Evolutionary conservation across 768 basidiomycete species (phyloP), one percentile per base, ranked within the genome.

Genomic region (Mycena pura): DNA sequence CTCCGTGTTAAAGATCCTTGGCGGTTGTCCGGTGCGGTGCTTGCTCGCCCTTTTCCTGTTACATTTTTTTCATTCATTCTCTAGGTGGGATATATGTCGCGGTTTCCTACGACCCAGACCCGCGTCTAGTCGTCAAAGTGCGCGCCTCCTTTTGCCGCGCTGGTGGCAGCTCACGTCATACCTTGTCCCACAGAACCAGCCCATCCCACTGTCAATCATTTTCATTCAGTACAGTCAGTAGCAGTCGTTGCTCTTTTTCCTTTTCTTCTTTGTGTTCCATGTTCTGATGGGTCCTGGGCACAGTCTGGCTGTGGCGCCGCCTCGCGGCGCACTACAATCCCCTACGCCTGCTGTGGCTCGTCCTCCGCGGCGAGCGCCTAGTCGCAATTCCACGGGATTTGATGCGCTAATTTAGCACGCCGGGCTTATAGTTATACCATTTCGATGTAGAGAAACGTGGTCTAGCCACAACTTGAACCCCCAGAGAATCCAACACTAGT

Each of bases 1-100:
- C 72, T 98, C 28, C 81, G 93, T 25, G 65, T 87, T 8, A 97
- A 98, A 73, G 93, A 96, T 69, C 88, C 93, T 1, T 82, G 83
- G 67, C 81, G 96, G 27, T 69, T 97, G 8, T 94, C 96, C 57
- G 92, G 95, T 91, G 55, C 52, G 71, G 52, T 24, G 24, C 57
- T 31, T 60, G 31, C 22, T 46, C 24, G n/a, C 6, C 44, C 22
- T 49, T 61, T n/a, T 29, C 17, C 6, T 31, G 19, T 25, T 28
- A 19, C 5, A 50, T 47, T 19, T 17, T 15, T 19, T 34, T 39
- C 21, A 34, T 5, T 49, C 25, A 31, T 8, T 39, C 54, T 14
- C 22, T 36, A 78, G 77, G 75, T 32, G 76, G 75, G 7, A 69
- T 77, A 9, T 76, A 72, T 64, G 74, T 75, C 55, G 69, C 15